A percentile compares a stretch with the other conserved stretches of the same genome.
phyloP scores from a whole-genome alignment of 176 grass and related monocot genomes.

The Rhipidocladum racemiflorum region DNA sequence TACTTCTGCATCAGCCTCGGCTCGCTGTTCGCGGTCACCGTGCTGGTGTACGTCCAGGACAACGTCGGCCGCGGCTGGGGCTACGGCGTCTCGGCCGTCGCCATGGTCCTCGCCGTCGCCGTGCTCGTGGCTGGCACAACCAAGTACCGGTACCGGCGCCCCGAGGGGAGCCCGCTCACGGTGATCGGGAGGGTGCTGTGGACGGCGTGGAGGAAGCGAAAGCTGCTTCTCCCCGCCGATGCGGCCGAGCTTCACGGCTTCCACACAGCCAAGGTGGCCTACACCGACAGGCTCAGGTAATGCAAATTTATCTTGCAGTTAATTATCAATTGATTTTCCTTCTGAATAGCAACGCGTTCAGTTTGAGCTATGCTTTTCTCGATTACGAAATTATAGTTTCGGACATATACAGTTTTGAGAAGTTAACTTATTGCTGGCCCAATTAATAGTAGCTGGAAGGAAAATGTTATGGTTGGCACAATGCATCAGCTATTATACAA shows the following conservation, averaged over 20 bases:
- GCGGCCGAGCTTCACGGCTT: slow-evolving; percentile 45
- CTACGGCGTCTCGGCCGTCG: slow-evolving; percentile 51
- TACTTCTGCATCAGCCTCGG: slow-evolving; percentile 73
- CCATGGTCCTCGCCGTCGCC: slow-evolving; percentile 44
- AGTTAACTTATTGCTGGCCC: neutral
- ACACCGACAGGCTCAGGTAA: slow-evolving; percentile 65
- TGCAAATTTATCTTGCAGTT: neutral
- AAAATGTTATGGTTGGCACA: neutral
- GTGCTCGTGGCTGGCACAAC: slow-evolving; percentile 50
- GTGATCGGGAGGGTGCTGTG: slow-evolving; percentile 49
- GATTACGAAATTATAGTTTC: neutral
- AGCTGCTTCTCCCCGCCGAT: slow-evolving; percentile 24
- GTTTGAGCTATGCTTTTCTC: neutral
- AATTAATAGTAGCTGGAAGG: neutral
- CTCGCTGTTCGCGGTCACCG: slow-evolving; percentile 68
- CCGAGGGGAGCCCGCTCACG: slow-evolving; percentile 57
- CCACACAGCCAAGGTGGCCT: slow-evolving; percentile 39
- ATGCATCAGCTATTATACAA: neutral
- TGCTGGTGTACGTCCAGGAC: slow-evolving; percentile 74
- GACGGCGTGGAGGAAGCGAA: slow-evolving; percentile 48
- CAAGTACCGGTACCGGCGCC: slow-evolving; percentile 50
- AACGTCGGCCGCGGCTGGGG: slow-evolving; percentile 50
- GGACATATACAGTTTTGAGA: neutral
- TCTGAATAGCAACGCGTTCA: neutral
- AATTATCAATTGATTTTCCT: neutral